These are phyloP conservation scores for Penicillium verrucosum DNA, from an alignment of 2,329 filamentous ascomycete genomes.

Conservation along the genomic window DNA sequence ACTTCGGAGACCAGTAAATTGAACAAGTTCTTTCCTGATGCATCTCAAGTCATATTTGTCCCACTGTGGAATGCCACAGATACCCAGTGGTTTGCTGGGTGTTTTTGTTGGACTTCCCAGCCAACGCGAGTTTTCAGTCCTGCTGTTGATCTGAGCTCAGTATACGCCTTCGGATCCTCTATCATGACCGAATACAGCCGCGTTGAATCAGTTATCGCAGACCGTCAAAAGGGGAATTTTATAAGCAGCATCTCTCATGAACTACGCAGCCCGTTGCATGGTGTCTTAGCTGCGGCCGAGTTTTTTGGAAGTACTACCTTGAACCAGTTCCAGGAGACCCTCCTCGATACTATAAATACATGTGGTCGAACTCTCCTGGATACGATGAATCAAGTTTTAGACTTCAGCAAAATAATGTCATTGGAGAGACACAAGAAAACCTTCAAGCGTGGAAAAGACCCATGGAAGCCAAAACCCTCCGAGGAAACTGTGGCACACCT, in stretches of 20 bases:
- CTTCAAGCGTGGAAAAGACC: constrained; percentile 5
- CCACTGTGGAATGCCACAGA: constrained; percentile 34
- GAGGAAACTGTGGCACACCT: not conserved
- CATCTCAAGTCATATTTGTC: constrained; percentile 27
- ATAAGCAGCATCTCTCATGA: constrained; percentile 53
- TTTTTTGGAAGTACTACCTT: constrained; percentile 45
- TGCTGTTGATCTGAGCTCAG: constrained; percentile 32
- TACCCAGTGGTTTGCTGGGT: constrained; percentile 30
- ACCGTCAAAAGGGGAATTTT: constrained; percentile 51
- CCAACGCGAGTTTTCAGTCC: constrained; percentile 25
- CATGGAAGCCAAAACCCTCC: constrained; percentile 1
- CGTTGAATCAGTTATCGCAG: constrained; percentile 33
- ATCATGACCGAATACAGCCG: constrained; percentile 39
- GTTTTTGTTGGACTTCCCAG: constrained; percentile 24
- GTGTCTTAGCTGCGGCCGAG: constrained; percentile 46
- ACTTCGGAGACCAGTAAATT: constrained; percentile 7
- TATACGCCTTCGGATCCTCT: constrained; percentile 34
- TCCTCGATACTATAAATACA: constrained; percentile 47
- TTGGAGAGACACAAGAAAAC: constrained; percentile 8
- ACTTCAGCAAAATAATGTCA: constrained; percentile 32
- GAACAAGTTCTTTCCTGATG: constrained; percentile 22
- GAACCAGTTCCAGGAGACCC: constrained; percentile 37
- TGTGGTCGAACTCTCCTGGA: constrained; percentile 52
- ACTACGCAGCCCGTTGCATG: constrained; percentile 46
- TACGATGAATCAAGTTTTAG: constrained; percentile 38